These are phyloP conservation scores for Phytophthora litchii DNA, from an alignment of 352 stramenopile species.

Conservation along the genomic window DNA sequence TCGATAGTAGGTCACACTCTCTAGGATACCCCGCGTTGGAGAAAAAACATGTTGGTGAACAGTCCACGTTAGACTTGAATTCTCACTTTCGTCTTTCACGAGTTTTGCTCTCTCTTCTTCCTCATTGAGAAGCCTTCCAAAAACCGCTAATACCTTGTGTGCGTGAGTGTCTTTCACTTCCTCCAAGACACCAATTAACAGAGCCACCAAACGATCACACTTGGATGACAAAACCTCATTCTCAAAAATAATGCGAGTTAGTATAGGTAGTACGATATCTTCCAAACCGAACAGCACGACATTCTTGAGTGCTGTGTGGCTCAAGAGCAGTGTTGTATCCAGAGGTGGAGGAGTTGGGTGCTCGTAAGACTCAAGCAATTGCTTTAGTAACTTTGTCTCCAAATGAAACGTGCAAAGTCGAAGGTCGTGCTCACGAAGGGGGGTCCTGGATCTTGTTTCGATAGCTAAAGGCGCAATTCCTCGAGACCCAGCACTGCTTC, in stretches of 20 bases:
- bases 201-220: slow-evolving; percentile 53
- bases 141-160: slow-evolving; percentile 47
- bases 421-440: slow-evolving; percentile 10
- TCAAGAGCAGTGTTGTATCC: slow-evolving; percentile 49
- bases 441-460: slow-evolving; percentile 8
- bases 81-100: neutral
- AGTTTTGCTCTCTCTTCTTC: slow-evolving; percentile 15
- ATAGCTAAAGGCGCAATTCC: slow-evolving; percentile 33
- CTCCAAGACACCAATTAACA: slow-evolving; percentile 67
- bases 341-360: slow-evolving; percentile 11
- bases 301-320: slow-evolving; percentile 54
- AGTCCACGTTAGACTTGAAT: slow-evolving; percentile 5
- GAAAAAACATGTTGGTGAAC: slow-evolving; percentile 65
- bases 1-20: slow-evolving; percentile 70
- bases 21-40: slow-evolving; percentile 52
- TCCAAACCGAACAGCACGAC: slow-evolving; percentile 46
- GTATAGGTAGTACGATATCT: slow-evolving; percentile 21
- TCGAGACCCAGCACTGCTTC: slow-evolving; percentile 6
- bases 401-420: slow-evolving; percentile 21
- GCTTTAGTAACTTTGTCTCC: slow-evolving; percentile 23
- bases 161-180: slow-evolving; percentile 60
- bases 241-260: slow-evolving; percentile 28
- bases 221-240: slow-evolving; percentile 23
- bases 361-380: slow-evolving; percentile 20
- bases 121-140: slow-evolving; percentile 47